phyloP scores from a whole-genome alignment of 2,329 filamentous ascomycete species.

The Clathrospora elynae region DNA sequence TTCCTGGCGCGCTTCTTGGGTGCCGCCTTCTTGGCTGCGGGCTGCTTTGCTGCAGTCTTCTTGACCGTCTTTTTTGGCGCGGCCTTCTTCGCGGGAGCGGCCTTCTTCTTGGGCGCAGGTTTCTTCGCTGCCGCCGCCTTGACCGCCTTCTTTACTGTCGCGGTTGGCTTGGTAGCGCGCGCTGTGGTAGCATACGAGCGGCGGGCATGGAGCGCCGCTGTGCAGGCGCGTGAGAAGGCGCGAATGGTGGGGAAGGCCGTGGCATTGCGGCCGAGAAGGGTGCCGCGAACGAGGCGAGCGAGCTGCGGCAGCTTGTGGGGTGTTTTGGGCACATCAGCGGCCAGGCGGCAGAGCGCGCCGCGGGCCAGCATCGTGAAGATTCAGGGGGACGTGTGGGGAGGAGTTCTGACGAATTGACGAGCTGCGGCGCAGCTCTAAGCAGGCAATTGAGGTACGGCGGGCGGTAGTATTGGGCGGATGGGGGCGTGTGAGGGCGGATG shows the following conservation, averaged over 20 bases:
- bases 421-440: slow-evolving; percentile 22
- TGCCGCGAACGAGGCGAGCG: slow-evolving; percentile 36
- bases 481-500: slow-evolving; percentile 1
- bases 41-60: slow-evolving; percentile 10
- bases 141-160: slow-evolving; percentile 38
- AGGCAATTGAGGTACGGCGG: slow-evolving; percentile 23
- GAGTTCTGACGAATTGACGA: slow-evolving; percentile 15
- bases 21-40: slow-evolving; percentile 23
- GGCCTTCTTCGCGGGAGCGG: slow-evolving; percentile 30
- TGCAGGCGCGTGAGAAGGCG: slow-evolving; percentile 34
- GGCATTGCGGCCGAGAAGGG: slow-evolving; percentile 31
- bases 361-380: slow-evolving; percentile 43
- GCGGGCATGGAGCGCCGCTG: slow-evolving; percentile 24
- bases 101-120: slow-evolving; percentile 24
- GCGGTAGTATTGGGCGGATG: slow-evolving; percentile 5
- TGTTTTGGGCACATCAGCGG: slow-evolving; percentile 42
- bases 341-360: slow-evolving; percentile 45
- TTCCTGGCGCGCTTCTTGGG: slow-evolving; percentile 33
- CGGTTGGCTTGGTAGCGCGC: slow-evolving; percentile 39
- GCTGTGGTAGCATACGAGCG: slow-evolving; percentile 46
- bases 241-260: slow-evolving; percentile 19
- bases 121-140: slow-evolving; percentile 31
- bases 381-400: slow-evolving; percentile 1
- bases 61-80: slow-evolving; percentile 35
- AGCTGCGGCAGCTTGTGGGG: slow-evolving; percentile 46